Evolutionary conservation across 1,139 yeast species (phyloP).

Genomic region (Zygosaccharomyces sapae): DNA sequence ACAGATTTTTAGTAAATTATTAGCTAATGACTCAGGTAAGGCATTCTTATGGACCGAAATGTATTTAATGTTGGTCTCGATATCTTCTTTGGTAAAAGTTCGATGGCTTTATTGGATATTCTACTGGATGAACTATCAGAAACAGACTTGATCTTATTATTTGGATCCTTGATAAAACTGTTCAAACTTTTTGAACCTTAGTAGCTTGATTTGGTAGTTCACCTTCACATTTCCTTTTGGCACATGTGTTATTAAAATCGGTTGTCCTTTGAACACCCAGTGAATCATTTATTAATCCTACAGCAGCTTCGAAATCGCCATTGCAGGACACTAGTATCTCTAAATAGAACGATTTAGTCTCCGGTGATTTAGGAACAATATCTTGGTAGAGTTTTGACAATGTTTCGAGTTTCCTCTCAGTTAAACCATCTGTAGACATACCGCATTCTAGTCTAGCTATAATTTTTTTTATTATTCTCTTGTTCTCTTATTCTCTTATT

Average conservation of each 20-base stretch:
- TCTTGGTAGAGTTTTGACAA: conserved; percentile 9
- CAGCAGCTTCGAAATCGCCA: conserved; percentile 11
- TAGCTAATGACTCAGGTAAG: conserved; percentile 48
- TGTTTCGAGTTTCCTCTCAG: conserved; percentile 9
- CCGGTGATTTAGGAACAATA: conserved; percentile 8
- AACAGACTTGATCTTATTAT: conserved; percentile 6
- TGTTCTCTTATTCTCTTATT: too few relatives aligned
- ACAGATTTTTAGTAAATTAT: conserved; percentile 39
- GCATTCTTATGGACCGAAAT: conserved; percentile 50
- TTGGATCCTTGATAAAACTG: conserved; percentile 9
- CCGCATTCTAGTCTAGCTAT: background rate
- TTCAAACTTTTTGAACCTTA: conserved; percentile 11
- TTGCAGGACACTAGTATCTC: conserved; percentile 13
- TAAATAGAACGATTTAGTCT: conserved; percentile 9
- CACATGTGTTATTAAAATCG: background rate
- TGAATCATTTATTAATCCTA: conserved; percentile 8
- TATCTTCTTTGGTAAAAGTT: conserved; percentile 42
- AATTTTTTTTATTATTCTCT: too few relatives aligned
- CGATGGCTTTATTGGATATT: conserved; percentile 23
- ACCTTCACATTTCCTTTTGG: conserved; percentile 5
- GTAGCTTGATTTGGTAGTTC: background rate
- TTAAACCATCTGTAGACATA: conserved; percentile 7
- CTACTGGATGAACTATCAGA: conserved; percentile 15
- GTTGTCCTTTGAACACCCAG: conserved; percentile 6
- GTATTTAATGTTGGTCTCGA: conserved; percentile 44